Conservation (phyloP, 2,329 filamentous ascomycete species). For the Aspergillus alliaceus region DNA sequence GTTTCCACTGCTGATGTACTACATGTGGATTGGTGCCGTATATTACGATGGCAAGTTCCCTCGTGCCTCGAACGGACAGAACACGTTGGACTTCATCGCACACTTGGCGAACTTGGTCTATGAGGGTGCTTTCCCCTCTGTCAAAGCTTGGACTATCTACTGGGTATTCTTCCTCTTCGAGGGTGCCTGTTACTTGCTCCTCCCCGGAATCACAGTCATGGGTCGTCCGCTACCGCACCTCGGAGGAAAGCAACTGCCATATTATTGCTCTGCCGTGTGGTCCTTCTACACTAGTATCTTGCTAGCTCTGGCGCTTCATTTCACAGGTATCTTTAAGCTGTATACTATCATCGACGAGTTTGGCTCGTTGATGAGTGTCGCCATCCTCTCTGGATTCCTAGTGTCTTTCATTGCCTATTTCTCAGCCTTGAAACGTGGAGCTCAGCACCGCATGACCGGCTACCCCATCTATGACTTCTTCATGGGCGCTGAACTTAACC, state of each 20-base stretch:
- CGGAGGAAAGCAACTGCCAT: constrained; percentile 80
- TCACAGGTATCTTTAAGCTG: constrained; percentile 80
- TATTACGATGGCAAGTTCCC: constrained; percentile 89
- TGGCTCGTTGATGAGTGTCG: constrained; percentile 86
- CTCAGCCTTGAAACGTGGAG: constrained; percentile 76
- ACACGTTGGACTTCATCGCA: constrained; percentile 66
- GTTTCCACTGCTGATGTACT: constrained; percentile 96
- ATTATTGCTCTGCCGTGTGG: constrained; percentile 89
- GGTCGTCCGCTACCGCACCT: constrained; percentile 85
- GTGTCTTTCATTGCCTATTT: constrained; percentile 83
- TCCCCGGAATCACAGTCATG: constrained; percentile 84
- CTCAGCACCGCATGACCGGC: constrained; percentile 89
- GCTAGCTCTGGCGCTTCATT: constrained; percentile 70
- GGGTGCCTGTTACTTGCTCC: constrained; percentile 74
- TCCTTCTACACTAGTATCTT: constrained; percentile 86
- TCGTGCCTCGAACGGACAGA: constrained; percentile 63
- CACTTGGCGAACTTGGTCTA: constrained; percentile 74
- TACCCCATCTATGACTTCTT: constrained; percentile 83
- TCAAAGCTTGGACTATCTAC: constrained; percentile 88
- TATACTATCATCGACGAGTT: constrained; percentile 96
- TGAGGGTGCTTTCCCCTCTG: constrained; percentile 78
- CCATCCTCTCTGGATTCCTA: constrained; percentile 85
- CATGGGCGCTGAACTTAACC: constrained; percentile 86
- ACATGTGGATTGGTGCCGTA: constrained; percentile 96
- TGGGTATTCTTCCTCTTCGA: constrained; percentile 91